Conservation (phyloP, 2,329 filamentous ascomycete species). For the Phialophora tarda region DNA sequence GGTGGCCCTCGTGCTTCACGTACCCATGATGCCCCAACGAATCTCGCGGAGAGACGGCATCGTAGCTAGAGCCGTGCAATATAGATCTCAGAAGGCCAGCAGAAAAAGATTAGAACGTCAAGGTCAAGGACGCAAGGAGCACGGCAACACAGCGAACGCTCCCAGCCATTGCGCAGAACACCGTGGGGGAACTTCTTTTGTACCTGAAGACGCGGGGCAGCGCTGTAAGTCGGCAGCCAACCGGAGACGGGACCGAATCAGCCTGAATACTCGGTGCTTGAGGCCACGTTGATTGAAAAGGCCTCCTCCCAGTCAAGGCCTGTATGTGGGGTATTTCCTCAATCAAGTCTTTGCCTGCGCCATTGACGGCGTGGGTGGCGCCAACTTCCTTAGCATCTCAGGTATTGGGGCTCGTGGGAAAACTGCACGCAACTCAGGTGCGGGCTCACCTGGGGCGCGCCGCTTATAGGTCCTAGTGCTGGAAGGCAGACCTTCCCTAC, state of each 20-base stretch:
- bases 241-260: slow-evolving; percentile 25
- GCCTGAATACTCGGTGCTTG: slow-evolving; percentile 22
- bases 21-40: slow-evolving; percentile 39
- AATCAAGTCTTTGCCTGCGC: no score
- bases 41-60: slow-evolving; percentile 31
- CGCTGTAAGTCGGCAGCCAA: slow-evolving; percentile 7
- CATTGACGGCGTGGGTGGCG: no score
- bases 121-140: background rate
- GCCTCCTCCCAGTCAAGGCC: no score
- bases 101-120: background rate
- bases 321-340: no score
- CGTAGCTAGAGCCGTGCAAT: slow-evolving; percentile 2
- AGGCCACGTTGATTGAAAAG: no score
- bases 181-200: slow-evolving; percentile 5
- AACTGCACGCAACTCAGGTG: no score
- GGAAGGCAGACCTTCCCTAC: no score
- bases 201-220: slow-evolving; percentile 6
- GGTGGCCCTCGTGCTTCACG: background rate
- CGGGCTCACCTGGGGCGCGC: no score
- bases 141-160: background rate
- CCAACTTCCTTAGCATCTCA: no score
- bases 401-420: no score
- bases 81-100: background rate
- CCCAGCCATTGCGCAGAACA: background rate
- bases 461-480: no score